Evolutionary conservation across 306 rosid species (phyloP).

Genomic region (Macrotyloma uniflorum): DNA sequence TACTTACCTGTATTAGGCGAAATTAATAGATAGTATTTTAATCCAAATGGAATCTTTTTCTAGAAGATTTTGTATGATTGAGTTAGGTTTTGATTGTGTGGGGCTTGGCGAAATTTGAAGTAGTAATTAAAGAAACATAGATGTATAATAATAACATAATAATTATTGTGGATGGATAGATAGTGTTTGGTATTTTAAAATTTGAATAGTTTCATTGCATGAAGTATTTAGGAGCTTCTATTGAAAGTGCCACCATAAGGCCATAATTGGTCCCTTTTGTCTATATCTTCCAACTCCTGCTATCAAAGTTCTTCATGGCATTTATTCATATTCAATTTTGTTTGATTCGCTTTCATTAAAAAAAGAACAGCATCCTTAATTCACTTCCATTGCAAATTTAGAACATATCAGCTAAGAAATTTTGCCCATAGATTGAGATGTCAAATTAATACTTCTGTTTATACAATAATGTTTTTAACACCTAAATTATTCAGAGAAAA

Average conservation of each 20-base stretch:
- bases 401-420: neutral
- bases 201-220: neutral
- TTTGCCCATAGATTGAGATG: too few species aligned
- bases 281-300: neutral
- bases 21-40: neutral
- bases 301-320: slow-evolving; percentile 22
- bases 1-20: neutral
- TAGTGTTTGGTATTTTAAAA: neutral
- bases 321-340: slow-evolving; percentile 11
- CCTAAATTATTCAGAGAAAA: too few species aligned
- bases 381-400: neutral
- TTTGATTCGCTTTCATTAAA: neutral
- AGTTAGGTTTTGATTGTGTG: neutral
- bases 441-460: too few species aligned
- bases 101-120: neutral
- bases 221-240: neutral
- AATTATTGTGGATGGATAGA: neutral
- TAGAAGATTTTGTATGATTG: neutral
- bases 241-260: neutral
- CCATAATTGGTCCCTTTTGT: neutral
- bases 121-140: neutral
- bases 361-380: neutral
- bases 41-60: neutral
- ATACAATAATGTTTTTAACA: too few species aligned
- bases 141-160: neutral